phyloP scores from a whole-genome alignment of 805 yeast species.

The Schizosaccharomyces japonicus region DNA sequence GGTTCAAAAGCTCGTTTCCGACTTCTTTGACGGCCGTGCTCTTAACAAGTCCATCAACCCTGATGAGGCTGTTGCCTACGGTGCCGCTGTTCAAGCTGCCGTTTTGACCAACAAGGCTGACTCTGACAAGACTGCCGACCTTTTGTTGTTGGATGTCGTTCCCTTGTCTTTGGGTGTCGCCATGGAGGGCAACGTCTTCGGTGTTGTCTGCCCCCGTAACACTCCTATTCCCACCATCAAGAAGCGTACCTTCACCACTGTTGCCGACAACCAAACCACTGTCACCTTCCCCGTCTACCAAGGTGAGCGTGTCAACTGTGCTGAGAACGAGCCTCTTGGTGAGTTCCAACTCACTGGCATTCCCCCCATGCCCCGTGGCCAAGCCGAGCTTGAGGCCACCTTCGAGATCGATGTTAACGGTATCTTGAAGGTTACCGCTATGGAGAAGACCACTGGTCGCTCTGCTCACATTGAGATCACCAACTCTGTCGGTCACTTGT shows the following conservation, averaged over 20 bases:
- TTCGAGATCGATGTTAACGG: slow-evolving; percentile 99
- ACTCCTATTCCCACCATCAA: slow-evolving; percentile 97
- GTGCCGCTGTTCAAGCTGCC: slow-evolving; percentile 99
- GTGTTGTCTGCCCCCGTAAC: slow-evolving; percentile 97
- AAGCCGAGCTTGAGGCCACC: slow-evolving; percentile 96
- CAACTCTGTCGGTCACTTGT: slow-evolving; percentile 95
- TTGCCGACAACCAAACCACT: slow-evolving; percentile 94
- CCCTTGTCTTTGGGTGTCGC: slow-evolving; percentile 98
- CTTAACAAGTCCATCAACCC: slow-evolving; percentile 94
- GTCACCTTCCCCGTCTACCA: slow-evolving; percentile 97
- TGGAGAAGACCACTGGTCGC: slow-evolving; percentile 96
- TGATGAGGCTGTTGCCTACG: slow-evolving; percentile 97
- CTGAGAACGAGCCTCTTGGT: slow-evolving; percentile 92
- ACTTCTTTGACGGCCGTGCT: slow-evolving; percentile 90
- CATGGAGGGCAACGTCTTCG: slow-evolving; percentile 97
- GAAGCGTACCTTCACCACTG: slow-evolving; percentile 97
- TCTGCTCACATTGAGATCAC: slow-evolving; percentile 95
- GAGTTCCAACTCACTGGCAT: slow-evolving; percentile 94
- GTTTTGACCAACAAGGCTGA: slow-evolving; percentile 82
- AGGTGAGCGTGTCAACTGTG: slow-evolving; percentile 98
- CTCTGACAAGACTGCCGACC: slow-evolving; percentile 80
- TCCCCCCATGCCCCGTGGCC: slow-evolving; percentile 98
- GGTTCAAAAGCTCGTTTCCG: slow-evolving; percentile 81
- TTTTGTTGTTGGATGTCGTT: slow-evolving; percentile 85
- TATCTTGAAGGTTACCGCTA: slow-evolving; percentile 95